Evolutionary conservation across 1,284 basidiomycete genomes (phyloP).

Genomic region (Malassezia slooffiae): DNA sequence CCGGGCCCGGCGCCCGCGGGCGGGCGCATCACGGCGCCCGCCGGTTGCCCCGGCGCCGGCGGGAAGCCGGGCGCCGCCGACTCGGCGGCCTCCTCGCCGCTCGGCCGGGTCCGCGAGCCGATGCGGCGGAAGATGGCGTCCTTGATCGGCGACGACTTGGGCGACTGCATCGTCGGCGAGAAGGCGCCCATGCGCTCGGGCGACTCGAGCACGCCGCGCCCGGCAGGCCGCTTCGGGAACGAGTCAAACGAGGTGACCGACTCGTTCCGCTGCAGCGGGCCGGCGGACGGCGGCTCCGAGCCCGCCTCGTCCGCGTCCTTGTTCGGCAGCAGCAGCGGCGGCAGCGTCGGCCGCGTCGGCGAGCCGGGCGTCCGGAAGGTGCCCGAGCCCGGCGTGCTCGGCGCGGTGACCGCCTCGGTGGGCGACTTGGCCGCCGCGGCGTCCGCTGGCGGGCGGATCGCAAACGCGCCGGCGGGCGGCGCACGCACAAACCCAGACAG

Average conservation of each 20-base stretch:
- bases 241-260: constrained; percentile 9
- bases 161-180: background rate
- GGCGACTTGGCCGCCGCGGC: background rate
- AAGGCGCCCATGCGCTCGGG: background rate
- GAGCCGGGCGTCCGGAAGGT: background rate
- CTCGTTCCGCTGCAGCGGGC: constrained; percentile 6
- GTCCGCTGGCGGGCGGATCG: background rate
- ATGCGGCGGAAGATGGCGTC: no score
- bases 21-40: no score
- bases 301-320: constrained; percentile 4
- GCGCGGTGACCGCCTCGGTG: background rate
- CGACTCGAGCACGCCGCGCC: constrained; percentile 1
- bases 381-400: background rate
- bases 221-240: background rate
- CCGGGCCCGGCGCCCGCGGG: no score
- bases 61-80: background rate
- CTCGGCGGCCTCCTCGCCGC: no score
- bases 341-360: background rate
- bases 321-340: constrained; percentile 7
- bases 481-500: no score
- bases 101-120: no score
- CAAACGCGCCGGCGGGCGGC: no score
- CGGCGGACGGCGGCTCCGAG: constrained; percentile 5
- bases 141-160: background rate
- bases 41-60: background rate